Conservation (phyloP, 73 alveolate species). For the Paramecium pentaurelia region DNA sequence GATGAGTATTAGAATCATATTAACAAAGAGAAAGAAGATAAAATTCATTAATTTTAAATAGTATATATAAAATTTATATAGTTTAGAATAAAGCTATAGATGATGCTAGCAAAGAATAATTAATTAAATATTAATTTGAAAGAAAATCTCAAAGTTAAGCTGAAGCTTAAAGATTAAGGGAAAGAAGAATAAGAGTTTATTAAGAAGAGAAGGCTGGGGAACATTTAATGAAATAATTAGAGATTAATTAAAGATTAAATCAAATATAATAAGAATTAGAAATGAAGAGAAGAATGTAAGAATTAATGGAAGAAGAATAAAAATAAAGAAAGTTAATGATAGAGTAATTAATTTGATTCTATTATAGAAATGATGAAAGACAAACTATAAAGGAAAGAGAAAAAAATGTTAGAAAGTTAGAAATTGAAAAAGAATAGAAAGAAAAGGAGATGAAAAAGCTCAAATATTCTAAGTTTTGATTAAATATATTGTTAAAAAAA, state of each 20-base stretch:
- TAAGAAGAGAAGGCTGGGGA: conserved; percentile 19
- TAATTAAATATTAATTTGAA: neutral
- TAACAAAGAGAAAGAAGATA: neutral
- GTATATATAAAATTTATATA: neutral
- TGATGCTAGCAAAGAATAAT: neutral
- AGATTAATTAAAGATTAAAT: neutral
- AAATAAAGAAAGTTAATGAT: neutral
- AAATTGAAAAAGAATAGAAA: neutral
- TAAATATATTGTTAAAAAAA: neutral
- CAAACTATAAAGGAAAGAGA: neutral
- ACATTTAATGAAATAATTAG: neutral
- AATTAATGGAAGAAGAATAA: neutral
- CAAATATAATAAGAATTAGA: neutral
- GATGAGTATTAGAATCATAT: neutral
- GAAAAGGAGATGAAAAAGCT: neutral
- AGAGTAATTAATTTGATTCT: neutral
- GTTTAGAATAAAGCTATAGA: neutral
- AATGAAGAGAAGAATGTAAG: neutral
- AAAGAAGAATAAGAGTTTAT: neutral
- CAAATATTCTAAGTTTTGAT: neutral
- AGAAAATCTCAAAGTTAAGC: neutral
- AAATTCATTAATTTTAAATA: neutral
- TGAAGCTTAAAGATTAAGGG: neutral
- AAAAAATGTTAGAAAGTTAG: neutral
- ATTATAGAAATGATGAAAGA: neutral